These are phyloP conservation scores for Straminergon stramineum DNA, from an alignment of 225 moss, liverwort and hornwort genomes.

Conservation along the genomic window DNA sequence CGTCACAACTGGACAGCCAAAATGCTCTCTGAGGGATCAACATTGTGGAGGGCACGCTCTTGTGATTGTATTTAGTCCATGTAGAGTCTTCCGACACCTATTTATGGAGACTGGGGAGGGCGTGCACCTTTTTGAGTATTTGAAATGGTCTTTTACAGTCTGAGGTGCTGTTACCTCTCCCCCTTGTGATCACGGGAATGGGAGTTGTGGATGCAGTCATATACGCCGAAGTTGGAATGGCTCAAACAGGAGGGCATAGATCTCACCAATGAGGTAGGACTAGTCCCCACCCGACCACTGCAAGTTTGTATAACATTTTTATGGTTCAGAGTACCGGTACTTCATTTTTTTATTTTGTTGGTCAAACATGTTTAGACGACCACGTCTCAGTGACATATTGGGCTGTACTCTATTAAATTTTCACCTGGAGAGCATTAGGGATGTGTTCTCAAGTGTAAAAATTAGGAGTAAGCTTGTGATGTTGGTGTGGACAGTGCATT, in stretches of 20 bases:
- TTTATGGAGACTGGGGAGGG: not conserved
- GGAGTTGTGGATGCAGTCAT: conserved; percentile 54
- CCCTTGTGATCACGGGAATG: conserved; percentile 38
- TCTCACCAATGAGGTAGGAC: conserved; percentile 69
- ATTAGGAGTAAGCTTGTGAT: not conserved
- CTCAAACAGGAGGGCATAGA: conserved; percentile 89
- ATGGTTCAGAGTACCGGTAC: not conserved
- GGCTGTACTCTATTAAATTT: not conserved
- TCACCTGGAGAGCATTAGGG: not conserved
- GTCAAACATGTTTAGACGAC: not conserved
- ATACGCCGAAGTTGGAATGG: conserved; percentile 72
- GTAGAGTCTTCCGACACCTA: not conserved
- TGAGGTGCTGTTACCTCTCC: conserved; percentile 27
- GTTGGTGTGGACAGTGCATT: conserved; percentile 56
- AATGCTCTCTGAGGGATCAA: not conserved
- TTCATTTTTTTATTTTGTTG: not conserved
- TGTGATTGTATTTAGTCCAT: not conserved
- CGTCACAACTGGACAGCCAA: not conserved
- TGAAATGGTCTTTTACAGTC: conserved; percentile 25
- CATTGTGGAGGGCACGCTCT: not conserved
- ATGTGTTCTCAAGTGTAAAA: not conserved
- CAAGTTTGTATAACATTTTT: not conserved
- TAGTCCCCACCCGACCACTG: not conserved
- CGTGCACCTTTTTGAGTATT: conserved; percentile 22
- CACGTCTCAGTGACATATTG: not conserved